Base-by-base conservation (phyloP, 2,329 filamentous ascomycete species). In the Sordariomycetes sp. region DNA sequence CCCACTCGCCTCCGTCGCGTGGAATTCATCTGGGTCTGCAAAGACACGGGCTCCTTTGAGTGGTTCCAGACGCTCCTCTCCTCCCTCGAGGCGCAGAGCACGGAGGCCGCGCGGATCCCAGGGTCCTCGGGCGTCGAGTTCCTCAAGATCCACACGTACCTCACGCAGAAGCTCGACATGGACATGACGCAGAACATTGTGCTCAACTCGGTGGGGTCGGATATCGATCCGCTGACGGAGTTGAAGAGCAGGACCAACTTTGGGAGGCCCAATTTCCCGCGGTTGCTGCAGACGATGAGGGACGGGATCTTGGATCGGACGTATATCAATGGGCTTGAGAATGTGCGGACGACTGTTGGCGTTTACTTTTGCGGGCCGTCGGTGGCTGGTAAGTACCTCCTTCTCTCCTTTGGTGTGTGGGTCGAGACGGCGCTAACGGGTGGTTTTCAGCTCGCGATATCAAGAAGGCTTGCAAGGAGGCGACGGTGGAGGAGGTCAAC, bases 21-120 rank as follows among this genome's bases (percentile, higher is more conserved):
- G 35, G 94, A 99, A 70, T 99, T 99, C 72, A 95, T 99, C 75
- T 99, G 94, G 94, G 86, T 97, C 55, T 96, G 92, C 80, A 94
- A 89, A 70, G 91, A 96, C 67, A 96, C 91, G 0, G 87, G 82
- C 36, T 96, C 91, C 0, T 99, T 99, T 66, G 94, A 97, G 73
- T 99, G 94, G 94, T 97, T 99, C 77, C 94, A 99, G 69, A 90
- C 88, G 1, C 83, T 99, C 1, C 81, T 99, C 17, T 89, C 88
- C 0, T 95, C 89, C 0, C 86, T 99, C 24, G 94, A 99, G 72
- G 79, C 85, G 39, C 94, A 99, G 68, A 91, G 87, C 54, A 78
- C 82, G 59, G 80, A 85, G 64, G 84, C 83, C 4, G 84, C 85
- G 50, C 81, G 80, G 56, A 76, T 85, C 51, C 81, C 84, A 35